phyloP scores from a whole-genome alignment of 352 stramenopile genomes.

The Phytophthora citrophthora region DNA sequence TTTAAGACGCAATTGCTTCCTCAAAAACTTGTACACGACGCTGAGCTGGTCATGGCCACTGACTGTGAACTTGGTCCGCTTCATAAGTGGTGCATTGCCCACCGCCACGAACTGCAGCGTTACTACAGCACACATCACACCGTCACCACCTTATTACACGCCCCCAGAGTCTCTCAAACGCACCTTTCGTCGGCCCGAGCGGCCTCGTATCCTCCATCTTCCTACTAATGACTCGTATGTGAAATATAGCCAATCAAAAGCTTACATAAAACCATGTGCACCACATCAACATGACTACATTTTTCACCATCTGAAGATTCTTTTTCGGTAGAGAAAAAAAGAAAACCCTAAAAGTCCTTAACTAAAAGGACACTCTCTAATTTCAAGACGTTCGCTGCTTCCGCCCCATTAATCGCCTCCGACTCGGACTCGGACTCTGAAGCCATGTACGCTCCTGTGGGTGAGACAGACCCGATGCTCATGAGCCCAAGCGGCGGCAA shows the following conservation, averaged over 20 bases:
- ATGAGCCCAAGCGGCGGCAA: conserved; percentile 46
- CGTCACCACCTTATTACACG: neutral
- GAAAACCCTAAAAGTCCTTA: no score
- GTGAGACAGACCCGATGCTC: conserved; percentile 84
- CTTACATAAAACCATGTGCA: neutral
- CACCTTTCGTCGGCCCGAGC: conserved; percentile 46
- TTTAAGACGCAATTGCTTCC: conserved; percentile 83
- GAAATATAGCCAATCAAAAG: conserved; percentile 5
- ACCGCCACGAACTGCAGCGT: conserved; percentile 86
- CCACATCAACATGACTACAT: conserved; percentile 6
- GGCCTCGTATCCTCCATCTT: conserved; percentile 29
- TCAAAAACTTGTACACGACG: conserved; percentile 87
- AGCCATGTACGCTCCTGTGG: conserved; percentile 77
- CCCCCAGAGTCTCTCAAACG: neutral
- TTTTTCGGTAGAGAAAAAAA: neutral
- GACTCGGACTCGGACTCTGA: conserved; percentile 36
- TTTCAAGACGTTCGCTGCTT: conserved; percentile 24
- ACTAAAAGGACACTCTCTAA: neutral
- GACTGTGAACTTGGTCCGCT: conserved; percentile 89
- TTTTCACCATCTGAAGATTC: conserved; percentile 13
- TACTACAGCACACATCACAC: conserved; percentile 38
- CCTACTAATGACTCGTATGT: neutral
- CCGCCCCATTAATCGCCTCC: conserved; percentile 15
- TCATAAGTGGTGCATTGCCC: conserved; percentile 84
- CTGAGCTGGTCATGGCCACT: conserved; percentile 76